Conservation (phyloP, 179 eudicot genomes). For the Heliamphora pulchella region DNA sequence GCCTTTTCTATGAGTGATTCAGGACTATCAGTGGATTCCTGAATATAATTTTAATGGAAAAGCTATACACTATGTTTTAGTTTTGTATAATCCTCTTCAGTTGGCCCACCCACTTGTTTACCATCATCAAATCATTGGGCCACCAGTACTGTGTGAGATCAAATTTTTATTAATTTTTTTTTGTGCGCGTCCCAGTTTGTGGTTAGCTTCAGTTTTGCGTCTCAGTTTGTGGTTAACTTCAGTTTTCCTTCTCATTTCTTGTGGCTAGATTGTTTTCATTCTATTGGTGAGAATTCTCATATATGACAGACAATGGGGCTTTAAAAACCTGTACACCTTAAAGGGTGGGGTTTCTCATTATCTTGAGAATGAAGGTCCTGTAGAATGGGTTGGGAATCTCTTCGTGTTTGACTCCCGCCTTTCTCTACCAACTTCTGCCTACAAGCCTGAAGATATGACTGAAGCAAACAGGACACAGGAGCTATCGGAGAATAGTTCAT, state of each 20-base stretch:
- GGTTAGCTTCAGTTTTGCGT: neutral
- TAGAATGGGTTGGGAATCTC: conserved; percentile 80
- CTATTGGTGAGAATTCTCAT: neutral
- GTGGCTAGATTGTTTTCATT: neutral
- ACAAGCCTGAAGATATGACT: conserved; percentile 38
- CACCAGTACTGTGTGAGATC: neutral
- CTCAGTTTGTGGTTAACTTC: too few relatives aligned
- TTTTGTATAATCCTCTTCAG: neutral
- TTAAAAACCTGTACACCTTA: conserved; percentile 74
- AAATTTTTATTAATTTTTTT: neutral
- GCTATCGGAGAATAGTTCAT: conserved; percentile 29
- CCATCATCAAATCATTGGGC: neutral
- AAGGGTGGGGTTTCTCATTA: conserved; percentile 90
- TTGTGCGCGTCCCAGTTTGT: neutral
- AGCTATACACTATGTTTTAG: neutral
- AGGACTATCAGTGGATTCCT: neutral
- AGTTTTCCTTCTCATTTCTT: neutral
- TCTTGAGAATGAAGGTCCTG: conserved; percentile 72
- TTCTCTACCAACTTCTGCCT: conserved; percentile 78
- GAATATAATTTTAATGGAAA: neutral
- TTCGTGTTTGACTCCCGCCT: conserved; percentile 93
- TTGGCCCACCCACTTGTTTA: neutral
- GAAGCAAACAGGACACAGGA: conserved; percentile 29
- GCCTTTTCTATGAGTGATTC: conserved; percentile 4
- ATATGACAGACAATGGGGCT: conserved; percentile 64